Percentiles rank a stretch among this genome's conserved stretches.
phyloP scores from a whole-genome alignment of 164 flowering plant species.

The Magnolia kwangsiensis region DNA sequence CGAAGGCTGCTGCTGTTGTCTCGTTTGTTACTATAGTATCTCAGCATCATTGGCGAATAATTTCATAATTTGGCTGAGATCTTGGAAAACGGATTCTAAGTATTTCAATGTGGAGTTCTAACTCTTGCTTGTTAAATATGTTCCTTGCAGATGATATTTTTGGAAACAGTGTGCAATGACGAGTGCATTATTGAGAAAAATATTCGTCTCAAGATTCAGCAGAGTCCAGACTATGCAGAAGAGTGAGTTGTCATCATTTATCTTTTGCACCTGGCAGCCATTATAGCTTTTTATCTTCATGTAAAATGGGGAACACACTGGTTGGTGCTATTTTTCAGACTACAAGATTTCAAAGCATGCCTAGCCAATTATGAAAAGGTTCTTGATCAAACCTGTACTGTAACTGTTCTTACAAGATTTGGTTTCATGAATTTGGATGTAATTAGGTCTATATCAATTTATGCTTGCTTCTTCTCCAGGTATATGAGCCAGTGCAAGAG shows the following conservation, averaged over 20 bases:
- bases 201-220: conserved; percentile 94
- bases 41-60: not conserved
- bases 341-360: conserved; percentile 71
- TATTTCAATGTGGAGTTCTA: not conserved
- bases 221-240: conserved; percentile 98
- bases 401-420: not conserved
- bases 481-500: conserved; percentile 98
- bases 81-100: not conserved
- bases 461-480: conserved; percentile 34
- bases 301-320: conserved; percentile 2
- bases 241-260: conserved; percentile 44
- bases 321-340: conserved; percentile 39
- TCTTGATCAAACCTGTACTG: not conserved
- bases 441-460: not conserved
- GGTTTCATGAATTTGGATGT: not conserved
- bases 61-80: not conserved
- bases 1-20: not conserved
- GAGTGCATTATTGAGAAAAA: conserved; percentile 81
- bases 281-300: conserved; percentile 4
- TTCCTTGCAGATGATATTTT: conserved; percentile 69
- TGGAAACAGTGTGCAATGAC: conserved; percentile 95
- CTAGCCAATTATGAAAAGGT: conserved; percentile 82
- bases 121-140: conserved; percentile 4
- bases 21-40: not conserved
- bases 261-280: not conserved